phyloP scores from a whole-genome alignment of 805 yeast species.

The Spathaspora passalidarum region DNA sequence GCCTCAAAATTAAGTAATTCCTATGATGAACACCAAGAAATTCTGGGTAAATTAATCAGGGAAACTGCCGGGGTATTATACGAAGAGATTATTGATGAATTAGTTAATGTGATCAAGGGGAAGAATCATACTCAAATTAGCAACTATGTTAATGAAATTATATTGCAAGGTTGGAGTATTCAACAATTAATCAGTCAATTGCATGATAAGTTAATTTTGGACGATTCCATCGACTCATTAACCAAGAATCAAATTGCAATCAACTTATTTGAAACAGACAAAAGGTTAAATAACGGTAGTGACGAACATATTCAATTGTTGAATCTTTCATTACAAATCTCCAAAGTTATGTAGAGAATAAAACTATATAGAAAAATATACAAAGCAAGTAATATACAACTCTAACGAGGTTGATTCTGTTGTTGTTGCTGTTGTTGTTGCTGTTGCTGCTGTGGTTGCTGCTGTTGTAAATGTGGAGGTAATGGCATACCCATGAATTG shows the following conservation, averaged over 20 bases:
- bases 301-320: constrained; percentile 84
- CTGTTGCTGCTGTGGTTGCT: constrained; percentile 14
- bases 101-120: constrained; percentile 34
- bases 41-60: constrained; percentile 48
- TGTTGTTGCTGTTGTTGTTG: constrained; percentile 15
- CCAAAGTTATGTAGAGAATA: constrained; percentile 11
- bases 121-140: constrained; percentile 30
- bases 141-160: constrained; percentile 46
- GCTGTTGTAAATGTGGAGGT: constrained; percentile 15
- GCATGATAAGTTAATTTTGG: constrained; percentile 62
- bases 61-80: constrained; percentile 81
- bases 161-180: constrained; percentile 76
- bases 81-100: constrained; percentile 36
- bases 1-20: constrained; percentile 56
- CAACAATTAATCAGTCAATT: constrained; percentile 68
- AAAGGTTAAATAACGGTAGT: constrained; percentile 74
- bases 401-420: constrained; percentile 5
- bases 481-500: constrained; percentile 14
- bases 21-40: constrained; percentile 11
- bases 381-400: neutral
- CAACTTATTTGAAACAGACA: constrained; percentile 71
- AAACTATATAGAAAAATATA: neutral
- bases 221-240: constrained; percentile 45
- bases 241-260: constrained; percentile 66
- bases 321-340: constrained; percentile 46